phyloP scores from a whole-genome alignment of 148 eudicot genomes.

The Rhododendron henanense region DNA sequence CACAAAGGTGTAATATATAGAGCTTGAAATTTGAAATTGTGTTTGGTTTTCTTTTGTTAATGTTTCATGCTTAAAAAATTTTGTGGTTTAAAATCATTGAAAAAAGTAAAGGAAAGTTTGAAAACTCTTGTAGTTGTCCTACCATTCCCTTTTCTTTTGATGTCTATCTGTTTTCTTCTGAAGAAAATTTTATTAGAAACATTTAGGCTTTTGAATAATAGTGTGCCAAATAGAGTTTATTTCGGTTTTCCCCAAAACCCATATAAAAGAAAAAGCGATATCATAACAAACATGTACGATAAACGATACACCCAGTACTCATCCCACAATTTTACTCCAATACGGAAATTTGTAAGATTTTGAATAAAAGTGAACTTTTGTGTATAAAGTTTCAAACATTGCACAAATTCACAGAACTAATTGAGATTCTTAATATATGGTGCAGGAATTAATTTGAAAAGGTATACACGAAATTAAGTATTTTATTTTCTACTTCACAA shows the following conservation, averaged over 20 bases:
- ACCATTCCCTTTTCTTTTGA: neutral
- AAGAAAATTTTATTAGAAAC: neutral
- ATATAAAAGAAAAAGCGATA: neutral
- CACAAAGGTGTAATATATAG: neutral
- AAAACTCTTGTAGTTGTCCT: neutral
- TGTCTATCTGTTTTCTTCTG: neutral
- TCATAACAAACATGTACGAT: neutral
- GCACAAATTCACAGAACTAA: neutral
- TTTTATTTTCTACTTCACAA: neutral
- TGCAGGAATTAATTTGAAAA: neutral
- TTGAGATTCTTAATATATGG: neutral
- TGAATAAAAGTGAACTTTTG: neutral
- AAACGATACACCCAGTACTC: neutral
- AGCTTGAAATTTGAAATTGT: too few species aligned
- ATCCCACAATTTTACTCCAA: neutral
- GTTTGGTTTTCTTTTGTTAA: neutral
- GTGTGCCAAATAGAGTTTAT: neutral
- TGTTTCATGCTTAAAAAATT: neutral
- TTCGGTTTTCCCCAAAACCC: neutral
- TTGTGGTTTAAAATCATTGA: too few species aligned
- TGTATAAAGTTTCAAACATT: neutral
- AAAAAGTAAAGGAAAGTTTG: neutral
- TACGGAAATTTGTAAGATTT: neutral
- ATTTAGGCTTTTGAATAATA: neutral
- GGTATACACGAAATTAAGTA: neutral